Conservation (phyloP, 768 basidiomycete species). For the Amanita muscaria region DNA sequence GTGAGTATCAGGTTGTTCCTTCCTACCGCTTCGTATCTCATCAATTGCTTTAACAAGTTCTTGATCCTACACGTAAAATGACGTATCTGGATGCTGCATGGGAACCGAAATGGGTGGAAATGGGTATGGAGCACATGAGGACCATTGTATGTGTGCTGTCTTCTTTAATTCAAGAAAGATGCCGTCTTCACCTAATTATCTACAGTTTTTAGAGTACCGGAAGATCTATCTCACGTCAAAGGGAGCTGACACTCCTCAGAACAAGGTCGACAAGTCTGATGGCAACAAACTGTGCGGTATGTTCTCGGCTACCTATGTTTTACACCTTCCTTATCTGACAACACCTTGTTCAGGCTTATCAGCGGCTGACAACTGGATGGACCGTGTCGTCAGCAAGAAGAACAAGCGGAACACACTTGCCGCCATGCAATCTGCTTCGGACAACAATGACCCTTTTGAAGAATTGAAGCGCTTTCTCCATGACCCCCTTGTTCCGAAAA, state of each 20-base stretch:
- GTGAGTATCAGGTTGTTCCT: neutral
- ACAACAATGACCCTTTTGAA: conserved; percentile 1
- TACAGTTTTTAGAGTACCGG: neutral
- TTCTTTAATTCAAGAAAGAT: neutral
- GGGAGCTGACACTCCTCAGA: too few species aligned
- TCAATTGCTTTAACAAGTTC: conserved; percentile 9
- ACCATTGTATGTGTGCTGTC: neutral
- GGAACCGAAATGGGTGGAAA: conserved; percentile 4
- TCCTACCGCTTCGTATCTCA: too few species aligned
- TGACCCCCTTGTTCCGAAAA: neutral
- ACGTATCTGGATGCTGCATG: conserved; percentile 7
- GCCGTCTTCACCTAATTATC: neutral
- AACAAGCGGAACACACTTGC: neutral
- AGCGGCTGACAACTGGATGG: conserved; percentile 6
- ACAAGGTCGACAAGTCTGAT: too few species aligned
- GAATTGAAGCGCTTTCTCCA: conserved; percentile 4
- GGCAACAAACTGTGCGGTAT: too few species aligned
- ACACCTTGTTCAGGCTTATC: neutral
- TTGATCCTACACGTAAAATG: conserved; percentile 10
- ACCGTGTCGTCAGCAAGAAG: neutral
- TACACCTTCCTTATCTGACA: neutral
- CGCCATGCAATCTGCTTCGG: neutral
- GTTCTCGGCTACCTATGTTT: too few species aligned
- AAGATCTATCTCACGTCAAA: too few species aligned
- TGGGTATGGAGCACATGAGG: neutral